phyloP scores from a whole-genome alignment of 495 filamentous ascomycete species.

The Lichenothelia convexa region DNA sequence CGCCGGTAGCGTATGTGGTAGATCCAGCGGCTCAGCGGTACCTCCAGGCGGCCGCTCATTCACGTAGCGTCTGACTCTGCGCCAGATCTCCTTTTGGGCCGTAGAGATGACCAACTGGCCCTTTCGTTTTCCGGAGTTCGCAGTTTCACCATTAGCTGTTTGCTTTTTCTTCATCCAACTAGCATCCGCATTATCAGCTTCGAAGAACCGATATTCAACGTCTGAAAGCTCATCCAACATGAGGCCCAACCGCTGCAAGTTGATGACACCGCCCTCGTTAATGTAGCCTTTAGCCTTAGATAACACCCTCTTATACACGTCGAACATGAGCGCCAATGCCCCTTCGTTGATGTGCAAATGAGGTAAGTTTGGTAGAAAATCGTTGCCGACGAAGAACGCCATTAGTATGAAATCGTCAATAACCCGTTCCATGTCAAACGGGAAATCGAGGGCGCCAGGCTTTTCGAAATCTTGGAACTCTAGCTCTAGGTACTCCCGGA shows the following conservation, averaged over 20 bases:
- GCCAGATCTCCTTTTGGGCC: slow-evolving; percentile 63
- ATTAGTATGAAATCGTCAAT: slow-evolving; percentile 99
- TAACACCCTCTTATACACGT: slow-evolving; percentile 79
- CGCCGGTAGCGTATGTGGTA: slow-evolving; percentile 58
- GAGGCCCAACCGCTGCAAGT: slow-evolving; percentile 56
- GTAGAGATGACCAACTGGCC: slow-evolving; percentile 60
- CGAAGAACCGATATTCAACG: slow-evolving; percentile 82
- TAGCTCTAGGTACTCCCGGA: slow-evolving; percentile 88
- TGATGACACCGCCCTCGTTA: slow-evolving; percentile 85
- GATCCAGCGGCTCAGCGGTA: slow-evolving; percentile 36
- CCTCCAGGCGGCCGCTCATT: slow-evolving; percentile 34
- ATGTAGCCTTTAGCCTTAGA: slow-evolving; percentile 87
- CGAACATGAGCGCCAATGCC: slow-evolving; percentile 89
- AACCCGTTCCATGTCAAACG: slow-evolving; percentile 86
- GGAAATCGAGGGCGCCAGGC: slow-evolving; percentile 53
- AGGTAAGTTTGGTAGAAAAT: slow-evolving; percentile 93
- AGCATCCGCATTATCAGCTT: slow-evolving; percentile 70
- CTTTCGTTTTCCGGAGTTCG: slow-evolving; percentile 38
- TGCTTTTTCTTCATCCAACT: slow-evolving; percentile 83
- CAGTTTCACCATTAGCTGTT: slow-evolving; percentile 38
- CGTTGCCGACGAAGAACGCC: slow-evolving; percentile 99
- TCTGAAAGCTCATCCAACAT: slow-evolving; percentile 68
- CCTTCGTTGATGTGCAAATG: slow-evolving; percentile 98
- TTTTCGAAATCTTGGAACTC: slow-evolving; percentile 89
- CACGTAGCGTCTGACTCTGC: slow-evolving; percentile 64